A percentile compares a stretch with the other conserved stretches of the same genome.
phyloP scores from a whole-genome alignment of 805 yeast species.

The Cyberlindnera suaveolens region DNA sequence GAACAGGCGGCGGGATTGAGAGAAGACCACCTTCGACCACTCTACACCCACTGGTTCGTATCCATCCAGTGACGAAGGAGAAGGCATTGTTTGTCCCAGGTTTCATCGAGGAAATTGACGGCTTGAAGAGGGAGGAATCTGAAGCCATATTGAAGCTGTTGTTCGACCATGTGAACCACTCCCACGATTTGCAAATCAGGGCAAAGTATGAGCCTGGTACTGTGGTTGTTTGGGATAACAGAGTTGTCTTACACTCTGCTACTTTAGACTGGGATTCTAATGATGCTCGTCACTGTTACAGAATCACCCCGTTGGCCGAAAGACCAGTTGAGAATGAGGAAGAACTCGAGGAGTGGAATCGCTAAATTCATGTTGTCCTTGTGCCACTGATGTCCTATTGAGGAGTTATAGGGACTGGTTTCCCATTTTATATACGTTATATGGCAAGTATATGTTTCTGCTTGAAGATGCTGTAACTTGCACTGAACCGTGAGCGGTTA shows the following conservation, averaged over 20 bases:
- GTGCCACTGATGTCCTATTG: no score
- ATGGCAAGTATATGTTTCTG: no score
- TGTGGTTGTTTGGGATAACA: slow-evolving; percentile 23
- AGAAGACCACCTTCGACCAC: slow-evolving; percentile 30
- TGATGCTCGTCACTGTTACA: slow-evolving; percentile 23
- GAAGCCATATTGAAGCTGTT: slow-evolving; percentile 41
- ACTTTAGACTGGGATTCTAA: slow-evolving; percentile 40
- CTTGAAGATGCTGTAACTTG: no score
- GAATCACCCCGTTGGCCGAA: slow-evolving; percentile 42
- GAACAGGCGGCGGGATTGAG: slow-evolving; percentile 40
- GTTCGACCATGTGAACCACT: slow-evolving; percentile 40
- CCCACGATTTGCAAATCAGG: slow-evolving; percentile 26
- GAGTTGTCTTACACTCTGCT: slow-evolving; percentile 41
- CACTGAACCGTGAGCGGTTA: no score
- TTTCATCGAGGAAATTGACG: slow-evolving; percentile 43
- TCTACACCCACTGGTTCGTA: slow-evolving; percentile 51
- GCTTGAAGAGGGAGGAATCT: slow-evolving; percentile 45
- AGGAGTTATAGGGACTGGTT: no score
- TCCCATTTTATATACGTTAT: no score
- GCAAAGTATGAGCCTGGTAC: slow-evolving; percentile 18
- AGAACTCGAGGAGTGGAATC: no score
- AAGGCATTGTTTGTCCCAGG: slow-evolving; percentile 51
- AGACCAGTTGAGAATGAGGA: not conserved
- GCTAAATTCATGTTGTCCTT: no score
- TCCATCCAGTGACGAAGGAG: slow-evolving; percentile 63